A percentile compares a stretch with the other conserved stretches of the same genome.
phyloP scores from a whole-genome alignment of 2,329 filamentous ascomycete species.

The Aspergillus latus region DNA sequence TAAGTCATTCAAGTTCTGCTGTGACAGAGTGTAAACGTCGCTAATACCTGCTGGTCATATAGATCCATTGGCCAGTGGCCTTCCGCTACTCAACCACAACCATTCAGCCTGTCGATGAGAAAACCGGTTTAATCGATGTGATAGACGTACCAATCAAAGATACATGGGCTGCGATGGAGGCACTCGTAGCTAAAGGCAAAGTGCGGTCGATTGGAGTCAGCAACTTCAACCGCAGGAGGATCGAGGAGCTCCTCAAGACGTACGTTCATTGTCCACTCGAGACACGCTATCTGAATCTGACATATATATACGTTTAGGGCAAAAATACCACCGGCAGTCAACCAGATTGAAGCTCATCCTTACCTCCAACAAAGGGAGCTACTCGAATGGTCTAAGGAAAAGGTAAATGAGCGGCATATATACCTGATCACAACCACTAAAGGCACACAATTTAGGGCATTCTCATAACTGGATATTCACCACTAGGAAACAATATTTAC shows the following conservation, averaged over 20 bases:
- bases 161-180: slow-evolving; percentile 64
- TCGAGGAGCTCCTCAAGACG: slow-evolving; percentile 40
- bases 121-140: slow-evolving; percentile 20
- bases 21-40: background rate
- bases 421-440: background rate
- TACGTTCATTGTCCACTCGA: background rate
- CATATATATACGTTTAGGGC: slow-evolving; percentile 7
- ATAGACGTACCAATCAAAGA: slow-evolving; percentile 24
- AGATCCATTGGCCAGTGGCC: slow-evolving; percentile 44
- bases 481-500: slow-evolving; percentile 44
- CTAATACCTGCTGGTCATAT: background rate
- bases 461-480: slow-evolving; percentile 50
- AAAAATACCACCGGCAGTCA: slow-evolving; percentile 28
- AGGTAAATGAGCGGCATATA: slow-evolving; percentile 6
- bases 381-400: slow-evolving; percentile 23
- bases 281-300: background rate
- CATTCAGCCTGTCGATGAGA: slow-evolving; percentile 19
- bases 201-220: slow-evolving; percentile 69
- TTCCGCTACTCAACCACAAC: slow-evolving; percentile 21
- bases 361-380: slow-evolving; percentile 32
- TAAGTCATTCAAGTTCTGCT: background rate
- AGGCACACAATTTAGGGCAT: slow-evolving; percentile 31
- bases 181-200: slow-evolving; percentile 54
- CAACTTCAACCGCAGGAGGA: slow-evolving; percentile 58
- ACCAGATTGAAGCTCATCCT: slow-evolving; percentile 35